Evolutionary conservation across 345 rosid species (phyloP).

Genomic region (Sisymbrium altissimum): DNA sequence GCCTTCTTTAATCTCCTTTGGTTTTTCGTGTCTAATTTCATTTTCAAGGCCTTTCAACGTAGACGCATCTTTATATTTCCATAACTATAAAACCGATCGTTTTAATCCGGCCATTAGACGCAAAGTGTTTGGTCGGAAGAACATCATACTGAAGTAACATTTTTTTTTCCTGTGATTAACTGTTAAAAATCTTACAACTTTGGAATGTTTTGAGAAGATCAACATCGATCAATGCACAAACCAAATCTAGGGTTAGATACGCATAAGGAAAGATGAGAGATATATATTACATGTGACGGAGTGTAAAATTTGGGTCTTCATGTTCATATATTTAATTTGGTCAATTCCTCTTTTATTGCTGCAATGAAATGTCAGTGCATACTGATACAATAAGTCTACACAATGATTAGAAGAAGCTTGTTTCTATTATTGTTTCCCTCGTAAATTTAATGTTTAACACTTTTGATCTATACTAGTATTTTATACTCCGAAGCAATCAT

Average conservation of each 20-base stretch:
- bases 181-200: neutral
- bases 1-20: too few relatives aligned
- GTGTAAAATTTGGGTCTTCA: neutral
- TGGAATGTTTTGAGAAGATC: slow-evolving; percentile 18
- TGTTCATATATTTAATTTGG: neutral
- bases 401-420: slow-evolving; percentile 10
- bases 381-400: neutral
- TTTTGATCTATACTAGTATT: neutral
- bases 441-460: neutral
- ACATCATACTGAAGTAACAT: neutral
- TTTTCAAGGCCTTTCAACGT: too few relatives aligned
- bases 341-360: too few relatives aligned
- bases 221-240: slow-evolving; percentile 15
- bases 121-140: neutral
- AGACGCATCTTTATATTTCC: too few relatives aligned
- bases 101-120: neutral
- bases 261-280: too few relatives aligned
- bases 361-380: too few relatives aligned
- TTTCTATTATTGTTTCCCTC: neutral
- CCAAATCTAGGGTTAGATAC: slow-evolving; percentile 10
- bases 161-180: neutral
- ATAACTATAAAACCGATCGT: too few relatives aligned
- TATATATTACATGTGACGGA: slow-evolving; percentile 5
- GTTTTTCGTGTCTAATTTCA: too few relatives aligned
- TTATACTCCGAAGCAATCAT: neutral